These are phyloP conservation scores for Penicillium arizonense DNA, from an alignment of 495 filamentous ascomycete genomes.

Conservation along the genomic window DNA sequence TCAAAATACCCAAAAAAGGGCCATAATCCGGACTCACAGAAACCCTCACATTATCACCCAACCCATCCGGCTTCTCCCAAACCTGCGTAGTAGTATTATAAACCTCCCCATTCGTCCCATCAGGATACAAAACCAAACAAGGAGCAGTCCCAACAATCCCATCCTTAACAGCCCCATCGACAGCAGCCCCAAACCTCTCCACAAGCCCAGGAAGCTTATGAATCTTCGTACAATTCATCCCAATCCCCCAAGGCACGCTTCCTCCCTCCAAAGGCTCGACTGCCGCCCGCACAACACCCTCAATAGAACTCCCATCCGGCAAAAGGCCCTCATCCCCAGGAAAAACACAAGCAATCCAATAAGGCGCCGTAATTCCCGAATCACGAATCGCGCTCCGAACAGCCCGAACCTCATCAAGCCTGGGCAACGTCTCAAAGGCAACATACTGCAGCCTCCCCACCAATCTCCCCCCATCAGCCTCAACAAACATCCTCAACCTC, in stretches of 20 bases:
- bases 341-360: slow-evolving; percentile 65
- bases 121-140: slow-evolving; percentile 62
- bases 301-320: slow-evolving; percentile 34
- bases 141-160: slow-evolving; percentile 35
- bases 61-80: slow-evolving; percentile 46
- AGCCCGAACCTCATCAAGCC: slow-evolving; percentile 57
- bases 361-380: slow-evolving; percentile 27
- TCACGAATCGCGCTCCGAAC: slow-evolving; percentile 47
- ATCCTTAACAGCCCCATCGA: slow-evolving; percentile 23
- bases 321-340: slow-evolving; percentile 50
- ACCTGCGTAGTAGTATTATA: slow-evolving; percentile 60
- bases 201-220: slow-evolving; percentile 50
- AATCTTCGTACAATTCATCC: slow-evolving; percentile 66
- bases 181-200: slow-evolving; percentile 39
- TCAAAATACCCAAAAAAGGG: not conserved
- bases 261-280: slow-evolving; percentile 16
- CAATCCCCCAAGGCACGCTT: slow-evolving; percentile 56
- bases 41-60: slow-evolving; percentile 6
- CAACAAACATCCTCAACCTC: slow-evolving; percentile 47
- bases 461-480: slow-evolving; percentile 21
- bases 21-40: slow-evolving; percentile 13
- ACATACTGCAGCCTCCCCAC: slow-evolving; percentile 47
- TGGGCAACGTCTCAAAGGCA: slow-evolving; percentile 63
- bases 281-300: slow-evolving; percentile 29
- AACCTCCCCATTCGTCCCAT: slow-evolving; percentile 64